Evolutionary conservation across 805 yeast species (phyloP).

Genomic region (Saccharomyces kudriavzevii): DNA sequence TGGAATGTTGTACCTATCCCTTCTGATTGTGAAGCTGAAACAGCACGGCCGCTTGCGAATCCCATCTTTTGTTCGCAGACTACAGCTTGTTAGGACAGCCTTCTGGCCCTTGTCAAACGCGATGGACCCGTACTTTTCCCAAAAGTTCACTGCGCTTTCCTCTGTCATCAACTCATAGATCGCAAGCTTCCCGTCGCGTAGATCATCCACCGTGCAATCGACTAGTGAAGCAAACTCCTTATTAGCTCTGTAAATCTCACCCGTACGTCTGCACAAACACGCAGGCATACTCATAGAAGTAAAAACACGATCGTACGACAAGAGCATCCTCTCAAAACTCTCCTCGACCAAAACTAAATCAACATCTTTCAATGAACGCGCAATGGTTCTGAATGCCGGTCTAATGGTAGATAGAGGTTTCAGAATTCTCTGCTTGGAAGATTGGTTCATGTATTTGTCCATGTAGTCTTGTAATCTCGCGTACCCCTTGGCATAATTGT

Average conservation of each 20-base stretch:
- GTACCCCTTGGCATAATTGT: conserved; percentile 89
- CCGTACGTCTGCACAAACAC: conserved; percentile 93
- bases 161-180: conserved; percentile 92
- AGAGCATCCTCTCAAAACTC: conserved; percentile 83
- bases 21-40: conserved; percentile 84
- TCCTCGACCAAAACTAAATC: conserved; percentile 90
- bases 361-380: conserved; percentile 80
- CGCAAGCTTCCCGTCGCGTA: conserved; percentile 85
- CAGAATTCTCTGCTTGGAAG: conserved; percentile 75
- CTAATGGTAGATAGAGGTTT: conserved; percentile 79
- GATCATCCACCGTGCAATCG: conserved; percentile 80
- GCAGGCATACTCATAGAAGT: conserved; percentile 98
- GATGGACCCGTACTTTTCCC: conserved; percentile 96
- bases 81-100: conserved; percentile 89
- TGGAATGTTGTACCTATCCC: conserved; percentile 91
- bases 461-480: conserved; percentile 82
- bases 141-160: conserved; percentile 90
- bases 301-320: conserved; percentile 90
- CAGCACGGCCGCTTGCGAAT: conserved; percentile 76
- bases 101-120: conserved; percentile 95
- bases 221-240: conserved; percentile 92
- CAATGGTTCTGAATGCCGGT: conserved; percentile 90
- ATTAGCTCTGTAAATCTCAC: conserved; percentile 90
- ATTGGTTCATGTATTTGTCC: conserved; percentile 84
- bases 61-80: conserved; percentile 74